Percentiles rank a stretch among this genome's conserved stretches.
Evolutionary conservation across 192 early-diverging fungal species (phyloP).

Genomic region (Glomus cerebriforme): DNA sequence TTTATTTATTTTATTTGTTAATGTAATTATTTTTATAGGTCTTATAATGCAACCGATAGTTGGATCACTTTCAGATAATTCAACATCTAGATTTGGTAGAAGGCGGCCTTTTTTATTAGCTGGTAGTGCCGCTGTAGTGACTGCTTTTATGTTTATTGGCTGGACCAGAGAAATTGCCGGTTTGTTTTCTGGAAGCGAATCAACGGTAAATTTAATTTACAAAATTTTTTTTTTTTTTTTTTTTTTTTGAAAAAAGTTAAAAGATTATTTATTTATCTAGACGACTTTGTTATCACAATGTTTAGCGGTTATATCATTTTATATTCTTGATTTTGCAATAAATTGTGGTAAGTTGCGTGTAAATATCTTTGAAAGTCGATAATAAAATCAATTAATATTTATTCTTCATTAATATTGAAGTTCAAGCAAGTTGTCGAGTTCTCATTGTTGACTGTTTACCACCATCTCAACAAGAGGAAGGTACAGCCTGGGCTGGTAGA

Average conservation of each 20-base stretch:
- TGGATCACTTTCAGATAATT: slow-evolving; percentile 81
- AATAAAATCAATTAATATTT: not conserved
- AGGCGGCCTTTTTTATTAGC: slow-evolving; percentile 84
- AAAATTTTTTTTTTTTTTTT: not conserved
- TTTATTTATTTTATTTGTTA: not conserved
- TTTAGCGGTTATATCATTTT: slow-evolving; percentile 81
- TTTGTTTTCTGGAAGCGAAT: slow-evolving; percentile 33
- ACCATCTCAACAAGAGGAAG: slow-evolving; percentile 78
- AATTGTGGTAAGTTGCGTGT: slow-evolving; percentile 61
- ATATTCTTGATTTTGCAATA: slow-evolving; percentile 90
- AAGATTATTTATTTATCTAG: slow-evolving; percentile 26
- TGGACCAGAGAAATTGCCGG: slow-evolving; percentile 75
- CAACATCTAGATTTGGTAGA: slow-evolving; percentile 70
- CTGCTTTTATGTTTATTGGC: slow-evolving; percentile 70
- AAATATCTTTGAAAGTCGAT: not conserved
- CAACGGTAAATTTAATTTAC: not conserved
- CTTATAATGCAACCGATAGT: slow-evolving; percentile 81
- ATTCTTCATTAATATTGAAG: slow-evolving; percentile 35
- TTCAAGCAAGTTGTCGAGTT: slow-evolving; percentile 84
- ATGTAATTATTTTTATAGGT: slow-evolving; percentile 38
- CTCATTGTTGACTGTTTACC: slow-evolving; percentile 85
- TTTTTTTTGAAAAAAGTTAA: too few relatives aligned
- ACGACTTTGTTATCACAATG: slow-evolving; percentile 50
- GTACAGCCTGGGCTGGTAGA: slow-evolving; percentile 84
- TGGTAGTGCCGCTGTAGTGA: slow-evolving; percentile 65